A percentile compares a stretch with the other conserved stretches of the same genome.
phyloP scores from a whole-genome alignment of 176 grass and related monocot genomes.

The Pharus latifolius region DNA sequence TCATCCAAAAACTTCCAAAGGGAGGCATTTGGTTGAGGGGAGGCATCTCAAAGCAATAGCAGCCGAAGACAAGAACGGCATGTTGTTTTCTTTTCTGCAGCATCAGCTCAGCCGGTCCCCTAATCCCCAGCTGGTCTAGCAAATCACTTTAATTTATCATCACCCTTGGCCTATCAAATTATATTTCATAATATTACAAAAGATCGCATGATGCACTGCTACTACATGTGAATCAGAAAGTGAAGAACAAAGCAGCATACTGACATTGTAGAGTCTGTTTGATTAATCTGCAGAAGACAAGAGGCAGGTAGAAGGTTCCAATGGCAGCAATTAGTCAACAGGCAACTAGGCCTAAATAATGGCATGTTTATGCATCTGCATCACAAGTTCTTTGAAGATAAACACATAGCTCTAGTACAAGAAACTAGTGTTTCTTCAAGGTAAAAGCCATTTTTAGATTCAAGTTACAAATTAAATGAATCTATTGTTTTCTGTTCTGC shows the following conservation, averaged over 20 bases:
- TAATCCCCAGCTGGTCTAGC: conserved; percentile 7
- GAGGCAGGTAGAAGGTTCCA: background rate
- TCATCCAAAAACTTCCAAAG: background rate
- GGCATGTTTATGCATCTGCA: background rate
- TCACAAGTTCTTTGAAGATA: background rate
- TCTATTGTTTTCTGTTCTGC: background rate
- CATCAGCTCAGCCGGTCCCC: conserved; percentile 21
- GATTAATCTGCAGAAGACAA: background rate
- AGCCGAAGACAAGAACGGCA: conserved; percentile 6
- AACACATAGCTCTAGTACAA: background rate
- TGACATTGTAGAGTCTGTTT: background rate
- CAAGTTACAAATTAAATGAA: background rate
- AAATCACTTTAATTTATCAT: background rate
- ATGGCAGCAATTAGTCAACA: background rate
- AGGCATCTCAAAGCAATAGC: background rate
- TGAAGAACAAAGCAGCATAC: background rate
- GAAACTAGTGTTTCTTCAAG: background rate
- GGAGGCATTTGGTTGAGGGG: background rate
- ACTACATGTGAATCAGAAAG: background rate
- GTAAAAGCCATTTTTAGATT: background rate
- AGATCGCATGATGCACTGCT: background rate
- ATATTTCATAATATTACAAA: background rate
- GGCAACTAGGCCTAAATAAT: background rate
- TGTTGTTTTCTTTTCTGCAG: conserved; percentile 21
- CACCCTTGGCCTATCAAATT: background rate